Evolutionary conservation across 2,329 filamentous ascomycete genomes (phyloP).

Genomic region (Monosporascus sp.): DNA sequence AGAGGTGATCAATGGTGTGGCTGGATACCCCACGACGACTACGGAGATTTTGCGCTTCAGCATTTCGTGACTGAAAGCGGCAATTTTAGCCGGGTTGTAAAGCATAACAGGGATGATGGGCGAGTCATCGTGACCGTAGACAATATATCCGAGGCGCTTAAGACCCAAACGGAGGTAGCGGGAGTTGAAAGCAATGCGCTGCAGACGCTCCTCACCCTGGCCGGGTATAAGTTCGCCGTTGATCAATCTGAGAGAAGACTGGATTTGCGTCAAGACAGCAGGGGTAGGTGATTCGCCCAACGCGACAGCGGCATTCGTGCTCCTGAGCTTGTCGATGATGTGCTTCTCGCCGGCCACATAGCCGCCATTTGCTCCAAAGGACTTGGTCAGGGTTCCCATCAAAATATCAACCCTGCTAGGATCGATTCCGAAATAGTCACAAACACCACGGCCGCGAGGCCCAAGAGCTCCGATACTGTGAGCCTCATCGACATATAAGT

Average conservation of each 20-base stretch:
- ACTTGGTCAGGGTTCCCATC: slow-evolving; percentile 98
- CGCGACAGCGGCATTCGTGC: slow-evolving; percentile 78
- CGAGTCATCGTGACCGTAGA: slow-evolving; percentile 96
- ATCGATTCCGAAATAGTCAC: slow-evolving; percentile 93
- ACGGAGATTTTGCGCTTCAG: slow-evolving; percentile 95
- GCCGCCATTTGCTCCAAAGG: slow-evolving; percentile 95
- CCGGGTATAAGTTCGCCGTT: slow-evolving; percentile 80
- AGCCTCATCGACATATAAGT: slow-evolving; percentile 92
- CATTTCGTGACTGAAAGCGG: slow-evolving; percentile 98
- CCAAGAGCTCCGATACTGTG: slow-evolving; percentile 93
- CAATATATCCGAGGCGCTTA: slow-evolving; percentile 93
- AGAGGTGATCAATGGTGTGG: slow-evolving; percentile 90
- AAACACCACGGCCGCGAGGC: slow-evolving; percentile 83
- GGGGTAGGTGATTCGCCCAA: slow-evolving; percentile 86
- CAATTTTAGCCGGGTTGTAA: slow-evolving; percentile 98
- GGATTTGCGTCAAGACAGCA: slow-evolving; percentile 85
- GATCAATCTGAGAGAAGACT: slow-evolving; percentile 81
- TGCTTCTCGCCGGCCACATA: slow-evolving; percentile 86
- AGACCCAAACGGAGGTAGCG: slow-evolving; percentile 95
- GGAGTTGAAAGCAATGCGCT: slow-evolving; percentile 96
- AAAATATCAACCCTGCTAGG: slow-evolving; percentile 85
- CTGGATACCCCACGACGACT: slow-evolving; percentile 94
- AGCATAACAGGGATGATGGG: slow-evolving; percentile 92
- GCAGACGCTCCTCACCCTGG: slow-evolving; percentile 90
- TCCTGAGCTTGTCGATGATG: slow-evolving; percentile 87